Evolutionary conservation across 1,284 basidiomycete genomes (phyloP), one percentile per base, ranked within the genome.

Genomic region (Ustilago sp.): DNA sequence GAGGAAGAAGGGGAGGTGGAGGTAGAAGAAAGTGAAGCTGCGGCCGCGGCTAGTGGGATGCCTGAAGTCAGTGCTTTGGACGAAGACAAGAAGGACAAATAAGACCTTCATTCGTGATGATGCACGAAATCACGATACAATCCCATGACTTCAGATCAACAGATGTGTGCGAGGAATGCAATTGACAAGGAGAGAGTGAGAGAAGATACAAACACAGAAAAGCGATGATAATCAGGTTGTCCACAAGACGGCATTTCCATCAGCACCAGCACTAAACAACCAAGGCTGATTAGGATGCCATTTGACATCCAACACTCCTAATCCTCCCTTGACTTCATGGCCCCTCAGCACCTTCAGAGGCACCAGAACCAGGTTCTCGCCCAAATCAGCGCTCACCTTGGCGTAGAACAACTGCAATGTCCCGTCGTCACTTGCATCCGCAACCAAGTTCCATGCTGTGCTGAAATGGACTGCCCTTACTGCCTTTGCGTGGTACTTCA

Each of bases 361-460:
- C 0, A 99, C 96, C 82, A 99, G 95, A 66, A 98, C 89, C 39
- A 97, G 93, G 87, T 98, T 95, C 67, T 94, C 95, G 90, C 95
- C 93, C 58, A 98, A 89, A 63, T 74, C 72, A 13, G 52, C 58
- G 88, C 93, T 98, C 41, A 99, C 93, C 68, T 95, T 92, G 31
- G 92, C 90, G 87, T 99, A 97, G 91, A 99, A 99, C 69, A 99
- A 88, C 86, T 99, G 97, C 77, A 98, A 93, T 45, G 93, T 92
- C 34, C 96, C 97, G 87, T 99, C 97, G 87, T 99, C 97, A 23
- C 94, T 94, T 52, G 94, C 93, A 11, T 94, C 95, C 2, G 95
- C 94, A 85, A 99, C 98, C 28, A 99, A 90, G 35, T 97, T 97
- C 87, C 94, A 94, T 8, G 59, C 57, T 6, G 63, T 67, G 85